Conservation (phyloP, 106 monocot genomes). For the Dendrobium nobile region DNA sequence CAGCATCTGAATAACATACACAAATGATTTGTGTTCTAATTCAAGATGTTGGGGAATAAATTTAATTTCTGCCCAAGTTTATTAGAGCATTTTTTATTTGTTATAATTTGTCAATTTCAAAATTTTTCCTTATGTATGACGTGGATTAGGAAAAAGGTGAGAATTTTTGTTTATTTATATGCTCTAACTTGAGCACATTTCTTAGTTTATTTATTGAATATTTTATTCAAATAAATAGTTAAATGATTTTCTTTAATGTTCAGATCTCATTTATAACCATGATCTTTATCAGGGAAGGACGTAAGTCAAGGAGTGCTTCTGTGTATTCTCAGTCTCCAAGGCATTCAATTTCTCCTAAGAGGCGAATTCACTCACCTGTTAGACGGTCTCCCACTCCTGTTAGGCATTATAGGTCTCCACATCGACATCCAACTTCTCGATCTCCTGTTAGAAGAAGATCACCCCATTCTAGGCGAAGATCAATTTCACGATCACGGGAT, state of each 20-base stretch:
- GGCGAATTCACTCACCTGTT: slow-evolving; percentile 23
- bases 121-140: not conserved
- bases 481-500: slow-evolving; percentile 23
- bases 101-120: not conserved
- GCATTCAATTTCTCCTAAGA: slow-evolving; percentile 30
- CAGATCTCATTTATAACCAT: not conserved
- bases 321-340: slow-evolving; percentile 30
- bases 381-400: slow-evolving; percentile 20
- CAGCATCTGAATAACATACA: not conserved
- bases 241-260: not conserved
- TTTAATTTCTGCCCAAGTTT: not conserved
- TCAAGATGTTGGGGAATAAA: not conserved
- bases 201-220: not conserved
- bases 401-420: slow-evolving; percentile 32
- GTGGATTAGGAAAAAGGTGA: not conserved
- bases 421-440: slow-evolving; percentile 20
- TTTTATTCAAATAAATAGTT: not conserved
- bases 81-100: not conserved
- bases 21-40: not conserved
- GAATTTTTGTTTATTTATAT: not conserved
- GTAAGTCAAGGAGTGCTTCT: slow-evolving; percentile 51
- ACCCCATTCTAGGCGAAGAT: slow-evolving; percentile 36
- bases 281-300: slow-evolving; percentile 33
- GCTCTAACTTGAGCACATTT: not conserved
- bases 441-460: slow-evolving; percentile 47